Base-by-base conservation (phyloP, 129 eudicot genomes). In the Flaveria brownii region DNA sequence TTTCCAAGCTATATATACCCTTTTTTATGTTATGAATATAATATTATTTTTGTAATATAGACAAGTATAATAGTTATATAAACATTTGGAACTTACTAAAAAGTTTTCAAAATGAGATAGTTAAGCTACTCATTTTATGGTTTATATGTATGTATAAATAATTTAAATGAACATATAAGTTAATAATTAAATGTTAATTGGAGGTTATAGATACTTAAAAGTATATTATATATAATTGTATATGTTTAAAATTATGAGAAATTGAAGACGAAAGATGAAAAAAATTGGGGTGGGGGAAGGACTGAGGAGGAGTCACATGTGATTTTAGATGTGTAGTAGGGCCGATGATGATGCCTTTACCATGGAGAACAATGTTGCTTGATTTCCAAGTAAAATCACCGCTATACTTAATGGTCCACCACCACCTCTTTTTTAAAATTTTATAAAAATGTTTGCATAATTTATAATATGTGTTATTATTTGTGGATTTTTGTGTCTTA, bases 331-430 rank as follows among this genome's bases (percentile, higher is more conserved):
- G 68, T 82, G 90, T 84, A 83, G 94, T 84, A 82, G 70, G 70
- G 87, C 78, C 78, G 76, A 82, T 89, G 85, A 89, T 80, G 75
- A 80, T 81, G 79, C 81, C 70, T 82, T 82, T 71, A 81, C 78
- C 84, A 85, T 86, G 85, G 88, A 76, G 81, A 78, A 77, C 70
- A 81, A 72, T 71, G 78, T 88, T 93, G 91, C 98, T 93, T 90
- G 92, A 90, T 85, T 82, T 86, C 87, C 95, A 93, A 90, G 98
- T 96, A 87, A 93, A 82, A 82, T 90, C 81, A 88, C 85, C 79
- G 39, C 78, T 77, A 76, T 85, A 82, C 96, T 84, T 86, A 82
- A 89, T 89, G 97, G 96, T 82, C 92, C 95, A 81, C 93, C 92
- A 71, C 83, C 85, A 63, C 68, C 68, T 10, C 68, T 14, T 13